These are phyloP conservation scores for Botryotinia globosa DNA, from an alignment of 2,329 filamentous ascomycete species.

Conservation along the genomic window DNA sequence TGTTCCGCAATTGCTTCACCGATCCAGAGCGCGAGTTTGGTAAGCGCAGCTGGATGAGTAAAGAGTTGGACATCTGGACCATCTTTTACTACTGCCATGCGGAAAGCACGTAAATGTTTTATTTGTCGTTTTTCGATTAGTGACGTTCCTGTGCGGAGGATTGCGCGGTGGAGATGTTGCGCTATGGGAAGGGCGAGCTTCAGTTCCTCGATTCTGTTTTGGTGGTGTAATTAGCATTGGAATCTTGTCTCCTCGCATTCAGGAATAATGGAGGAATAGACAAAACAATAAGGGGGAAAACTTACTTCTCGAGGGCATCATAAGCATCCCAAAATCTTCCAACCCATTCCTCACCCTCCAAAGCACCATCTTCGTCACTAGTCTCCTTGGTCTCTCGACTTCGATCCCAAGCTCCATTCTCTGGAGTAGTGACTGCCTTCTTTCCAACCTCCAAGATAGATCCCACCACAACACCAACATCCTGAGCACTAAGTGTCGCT, in stretches of 20 bases:
- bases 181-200: slow-evolving; percentile 76
- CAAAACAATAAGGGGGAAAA: not conserved
- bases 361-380: slow-evolving; percentile 44
- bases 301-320: slow-evolving; percentile 67
- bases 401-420: slow-evolving; percentile 36
- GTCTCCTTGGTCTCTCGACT: slow-evolving; percentile 45
- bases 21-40: slow-evolving; percentile 91
- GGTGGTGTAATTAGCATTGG: slow-evolving; percentile 41
- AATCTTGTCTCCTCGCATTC: slow-evolving; percentile 37
- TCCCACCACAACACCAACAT: slow-evolving; percentile 89
- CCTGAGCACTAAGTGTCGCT: slow-evolving; percentile 86
- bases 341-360: slow-evolving; percentile 63
- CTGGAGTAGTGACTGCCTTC: slow-evolving; percentile 33
- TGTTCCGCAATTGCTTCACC: slow-evolving; percentile 88
- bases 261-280: not conserved
- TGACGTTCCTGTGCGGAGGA: slow-evolving; percentile 86
- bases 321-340: slow-evolving; percentile 69
- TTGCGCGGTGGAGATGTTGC: slow-evolving; percentile 85
- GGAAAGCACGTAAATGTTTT: slow-evolving; percentile 85
- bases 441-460: slow-evolving; percentile 90
- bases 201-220: slow-evolving; percentile 66
- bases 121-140: slow-evolving; percentile 93
- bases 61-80: slow-evolving; percentile 90
- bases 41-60: slow-evolving; percentile 86
- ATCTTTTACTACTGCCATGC: slow-evolving; percentile 94